phyloP scores from a whole-genome alignment of 805 yeast species.

The Yarrowia sp. region DNA sequence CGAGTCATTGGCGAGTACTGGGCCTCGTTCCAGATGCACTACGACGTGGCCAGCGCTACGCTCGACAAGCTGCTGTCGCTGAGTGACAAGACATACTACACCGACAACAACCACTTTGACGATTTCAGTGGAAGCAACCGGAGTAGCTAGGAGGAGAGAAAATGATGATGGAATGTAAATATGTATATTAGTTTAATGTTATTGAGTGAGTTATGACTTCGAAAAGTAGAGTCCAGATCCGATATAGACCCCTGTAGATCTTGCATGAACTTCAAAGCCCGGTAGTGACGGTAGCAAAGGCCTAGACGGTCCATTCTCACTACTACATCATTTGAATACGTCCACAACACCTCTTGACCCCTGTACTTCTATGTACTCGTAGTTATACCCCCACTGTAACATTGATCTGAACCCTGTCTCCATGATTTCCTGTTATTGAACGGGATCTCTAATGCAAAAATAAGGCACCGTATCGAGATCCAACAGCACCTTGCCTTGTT shows the following conservation, averaged over 20 bases:
- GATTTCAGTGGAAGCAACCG: constrained; percentile 26
- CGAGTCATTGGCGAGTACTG: constrained; percentile 38
- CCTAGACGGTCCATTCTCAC: too few species aligned
- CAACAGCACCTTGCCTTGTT: too few species aligned
- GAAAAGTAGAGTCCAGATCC: neutral
- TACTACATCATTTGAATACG: too few species aligned
- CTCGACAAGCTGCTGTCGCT: constrained; percentile 29
- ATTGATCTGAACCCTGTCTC: too few species aligned
- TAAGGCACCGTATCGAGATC: too few species aligned
- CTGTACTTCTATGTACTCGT: too few species aligned
- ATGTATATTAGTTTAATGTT: constrained; percentile 29
- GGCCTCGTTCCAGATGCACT: constrained; percentile 39
- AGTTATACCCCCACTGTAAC: too few species aligned
- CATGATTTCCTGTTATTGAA: too few species aligned
- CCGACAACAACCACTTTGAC: constrained; percentile 21
- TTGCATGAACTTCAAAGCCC: too few species aligned
- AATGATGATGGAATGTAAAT: constrained; percentile 2
- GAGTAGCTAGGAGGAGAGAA: neutral
- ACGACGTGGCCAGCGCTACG: constrained; percentile 34
- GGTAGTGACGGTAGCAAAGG: too few species aligned
- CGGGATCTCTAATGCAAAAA: too few species aligned
- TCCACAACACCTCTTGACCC: too few species aligned
- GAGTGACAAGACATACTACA: constrained; percentile 35
- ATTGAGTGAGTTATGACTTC: constrained; percentile 11
- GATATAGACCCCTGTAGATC: neutral